Conservation (phyloP, 2,329 filamentous ascomycete genomes). For the Colletotrichum coccodes region DNA sequence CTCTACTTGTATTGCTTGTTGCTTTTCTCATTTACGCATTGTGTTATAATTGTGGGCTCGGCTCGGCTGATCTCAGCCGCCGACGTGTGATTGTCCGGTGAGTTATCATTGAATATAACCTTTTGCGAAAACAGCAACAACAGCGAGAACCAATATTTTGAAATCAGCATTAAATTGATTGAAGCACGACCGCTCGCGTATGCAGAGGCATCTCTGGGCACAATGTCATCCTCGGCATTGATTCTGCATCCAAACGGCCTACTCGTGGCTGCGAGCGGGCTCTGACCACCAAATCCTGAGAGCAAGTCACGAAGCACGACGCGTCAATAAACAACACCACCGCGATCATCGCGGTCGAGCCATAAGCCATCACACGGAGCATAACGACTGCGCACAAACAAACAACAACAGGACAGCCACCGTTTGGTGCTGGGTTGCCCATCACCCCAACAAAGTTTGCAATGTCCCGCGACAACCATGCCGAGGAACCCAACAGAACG, state of each 20-base stretch:
- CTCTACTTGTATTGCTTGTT: no score
- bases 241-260: neutral
- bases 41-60: no score
- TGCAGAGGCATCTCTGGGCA: neutral
- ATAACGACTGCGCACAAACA: slow-evolving; percentile 12
- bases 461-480: neutral
- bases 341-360: neutral
- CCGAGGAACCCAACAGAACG: neutral
- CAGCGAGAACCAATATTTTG: slow-evolving; percentile 9
- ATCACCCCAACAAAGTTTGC: neutral
- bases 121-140: slow-evolving; percentile 1
- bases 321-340: slow-evolving; percentile 1
- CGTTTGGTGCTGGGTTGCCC: neutral
- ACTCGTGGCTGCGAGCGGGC: slow-evolving; percentile 4
- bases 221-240: slow-evolving; percentile 3
- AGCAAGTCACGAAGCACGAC: slow-evolving; percentile 7
- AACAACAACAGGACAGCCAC: slow-evolving; percentile 1
- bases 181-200: slow-evolving; percentile 10
- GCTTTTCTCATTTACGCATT: no score
- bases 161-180: slow-evolving; percentile 8
- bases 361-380: neutral
- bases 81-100: no score
- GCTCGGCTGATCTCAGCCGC: no score
- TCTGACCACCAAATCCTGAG: slow-evolving; percentile 1
- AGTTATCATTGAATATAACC: no score